phyloP scores from a whole-genome alignment of 2,329 filamentous ascomycete species.

The Colletotrichum sp. region DNA sequence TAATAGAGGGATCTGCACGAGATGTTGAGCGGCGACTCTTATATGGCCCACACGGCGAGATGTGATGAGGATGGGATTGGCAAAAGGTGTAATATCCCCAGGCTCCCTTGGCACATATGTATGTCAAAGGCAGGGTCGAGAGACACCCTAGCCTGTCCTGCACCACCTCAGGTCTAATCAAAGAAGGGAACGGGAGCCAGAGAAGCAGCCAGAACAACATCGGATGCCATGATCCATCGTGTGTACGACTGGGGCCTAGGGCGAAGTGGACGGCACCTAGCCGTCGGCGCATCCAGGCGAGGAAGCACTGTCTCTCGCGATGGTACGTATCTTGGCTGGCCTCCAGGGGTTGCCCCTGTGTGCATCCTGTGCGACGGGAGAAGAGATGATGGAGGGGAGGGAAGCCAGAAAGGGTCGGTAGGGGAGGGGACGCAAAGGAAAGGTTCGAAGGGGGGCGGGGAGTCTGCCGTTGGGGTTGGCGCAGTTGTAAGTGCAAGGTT shows the following conservation, averaged over 20 bases:
- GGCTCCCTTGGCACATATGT: conserved; percentile 5
- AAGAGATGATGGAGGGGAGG: conserved; percentile 12
- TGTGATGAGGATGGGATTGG: conserved; percentile 1
- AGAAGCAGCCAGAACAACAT: neutral
- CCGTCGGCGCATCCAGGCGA: neutral
- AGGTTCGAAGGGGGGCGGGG: neutral
- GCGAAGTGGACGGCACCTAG: neutral
- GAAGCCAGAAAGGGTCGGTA: neutral
- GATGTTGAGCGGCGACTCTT: neutral
- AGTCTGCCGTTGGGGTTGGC: neutral
- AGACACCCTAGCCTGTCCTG: neutral
- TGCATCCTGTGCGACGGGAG: neutral
- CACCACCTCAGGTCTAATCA: neutral
- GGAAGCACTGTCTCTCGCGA: neutral
- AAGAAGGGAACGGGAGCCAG: conserved; percentile 15
- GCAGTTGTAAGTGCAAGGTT: neutral
- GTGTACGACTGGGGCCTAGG: neutral
- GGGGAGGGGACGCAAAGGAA: neutral
- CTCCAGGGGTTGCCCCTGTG: conserved; percentile 5
- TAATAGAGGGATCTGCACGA: neutral
- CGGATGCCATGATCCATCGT: conserved; percentile 15
- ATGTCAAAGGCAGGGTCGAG: neutral
- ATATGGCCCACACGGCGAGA: conserved; percentile 9
- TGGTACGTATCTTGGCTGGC: neutral
- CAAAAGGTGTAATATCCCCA: neutral